Percentiles rank a stretch among this genome's conserved stretches.
phyloP scores from a whole-genome alignment of 345 rosid species.

The Viola odorata region DNA sequence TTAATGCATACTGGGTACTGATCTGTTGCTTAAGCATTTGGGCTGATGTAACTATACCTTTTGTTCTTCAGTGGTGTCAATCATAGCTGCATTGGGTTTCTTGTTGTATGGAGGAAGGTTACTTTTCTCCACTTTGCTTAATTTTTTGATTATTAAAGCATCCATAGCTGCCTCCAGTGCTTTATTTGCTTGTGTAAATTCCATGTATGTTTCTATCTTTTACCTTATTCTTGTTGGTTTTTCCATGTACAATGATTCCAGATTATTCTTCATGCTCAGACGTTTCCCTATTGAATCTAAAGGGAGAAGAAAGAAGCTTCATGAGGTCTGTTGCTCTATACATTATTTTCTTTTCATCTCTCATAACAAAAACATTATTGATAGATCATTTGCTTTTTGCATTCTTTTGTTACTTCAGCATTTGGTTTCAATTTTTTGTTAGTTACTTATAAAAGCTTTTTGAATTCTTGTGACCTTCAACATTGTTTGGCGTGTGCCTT shows the following conservation, averaged over 20 bases:
- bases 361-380: neutral
- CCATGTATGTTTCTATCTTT: neutral
- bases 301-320: conserved; percentile 97
- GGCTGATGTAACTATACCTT: conserved; percentile 2
- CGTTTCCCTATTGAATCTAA: conserved; percentile 96
- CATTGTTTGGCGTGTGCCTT: no score
- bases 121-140: conserved; percentile 14
- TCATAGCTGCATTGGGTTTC: conserved; percentile 88
- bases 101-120: conserved; percentile 98
- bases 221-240: conserved; percentile 2
- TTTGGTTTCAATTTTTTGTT: neutral
- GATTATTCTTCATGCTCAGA: conserved; percentile 91
- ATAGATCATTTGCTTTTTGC: neutral
- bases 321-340: conserved; percentile 52
- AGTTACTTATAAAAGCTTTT: no score
- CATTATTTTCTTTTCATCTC: neutral
- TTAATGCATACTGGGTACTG: neutral
- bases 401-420: neutral
- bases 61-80: conserved; percentile 65
- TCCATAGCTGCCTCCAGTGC: conserved; percentile 3
- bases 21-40: conserved; percentile 4
- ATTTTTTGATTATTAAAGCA: conserved; percentile 10
- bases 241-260: conserved; percentile 22
- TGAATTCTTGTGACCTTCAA: no score
- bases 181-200: conserved; percentile 10